Conservation (phyloP, 2,329 filamentous ascomycete genomes). For the Monosporascus sp. region DNA sequence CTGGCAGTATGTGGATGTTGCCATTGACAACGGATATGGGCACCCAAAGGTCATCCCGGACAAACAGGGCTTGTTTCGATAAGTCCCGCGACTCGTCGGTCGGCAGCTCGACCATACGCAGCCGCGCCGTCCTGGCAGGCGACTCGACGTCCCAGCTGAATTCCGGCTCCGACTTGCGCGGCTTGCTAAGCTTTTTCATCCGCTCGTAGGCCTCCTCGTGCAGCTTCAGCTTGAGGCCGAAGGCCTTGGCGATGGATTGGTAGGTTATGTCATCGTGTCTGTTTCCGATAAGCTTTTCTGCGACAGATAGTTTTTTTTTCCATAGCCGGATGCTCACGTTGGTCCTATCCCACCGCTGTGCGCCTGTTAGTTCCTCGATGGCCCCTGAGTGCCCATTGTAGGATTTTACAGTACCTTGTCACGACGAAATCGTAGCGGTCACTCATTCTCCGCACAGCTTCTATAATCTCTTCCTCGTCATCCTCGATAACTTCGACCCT, state of each 20-base stretch:
- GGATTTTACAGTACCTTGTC: constrained; percentile 52
- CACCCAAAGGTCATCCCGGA: constrained; percentile 80
- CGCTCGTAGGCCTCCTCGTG: constrained; percentile 71
- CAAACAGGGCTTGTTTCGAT: constrained; percentile 71
- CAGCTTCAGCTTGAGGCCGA: constrained; percentile 67
- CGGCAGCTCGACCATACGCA: constrained; percentile 87
- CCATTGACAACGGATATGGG: constrained; percentile 84
- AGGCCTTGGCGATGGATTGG: constrained; percentile 86
- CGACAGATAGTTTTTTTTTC: background rate
- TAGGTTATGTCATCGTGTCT: constrained; percentile 99
- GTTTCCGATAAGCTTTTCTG: constrained; percentile 13
- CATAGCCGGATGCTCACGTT: constrained; percentile 56
- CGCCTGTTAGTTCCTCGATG: constrained; percentile 3
- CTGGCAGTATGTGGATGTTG: constrained; percentile 89
- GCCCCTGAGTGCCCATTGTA: too few species aligned
- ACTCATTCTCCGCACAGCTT: constrained; percentile 83
- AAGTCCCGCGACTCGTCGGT: constrained; percentile 61
- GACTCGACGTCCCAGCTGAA: constrained; percentile 85
- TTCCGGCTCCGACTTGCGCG: constrained; percentile 63
- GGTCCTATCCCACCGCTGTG: constrained; percentile 83
- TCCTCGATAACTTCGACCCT: constrained; percentile 90
- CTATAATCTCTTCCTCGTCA: constrained; percentile 83
- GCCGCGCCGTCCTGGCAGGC: constrained; percentile 69
- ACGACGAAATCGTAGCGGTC: constrained; percentile 88
- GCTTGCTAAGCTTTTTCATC: constrained; percentile 78